Base-by-base conservation (phyloP, 1,284 basidiomycete genomes). In the Lentinus polychrous region DNA sequence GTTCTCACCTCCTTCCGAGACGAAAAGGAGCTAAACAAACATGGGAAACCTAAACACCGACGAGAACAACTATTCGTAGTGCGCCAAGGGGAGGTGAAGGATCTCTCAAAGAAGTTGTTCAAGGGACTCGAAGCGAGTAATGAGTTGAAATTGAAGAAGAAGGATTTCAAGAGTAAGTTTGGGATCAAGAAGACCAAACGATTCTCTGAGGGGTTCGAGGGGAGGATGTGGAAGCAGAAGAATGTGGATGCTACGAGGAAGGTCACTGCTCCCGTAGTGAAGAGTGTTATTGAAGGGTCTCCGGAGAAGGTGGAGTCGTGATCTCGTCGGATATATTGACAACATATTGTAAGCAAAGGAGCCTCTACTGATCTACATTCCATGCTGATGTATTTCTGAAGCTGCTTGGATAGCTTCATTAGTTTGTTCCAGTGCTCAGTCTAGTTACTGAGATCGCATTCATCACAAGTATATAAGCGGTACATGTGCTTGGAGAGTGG, bases 201-300 rank as follows among this genome's bases (percentile, higher is more conserved):
- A 24, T 69, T 67, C 15, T 60, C 57, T 6, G 54, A 45, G 14
- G 60, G 61, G 18, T 50, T 64, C 18, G 57, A 58, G 38, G 72
- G 68, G 6, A 65, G 66, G 48, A 76, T 83, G 0, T 95, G 91
- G 72, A 76, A 82, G 56, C 93, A 95, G 68, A 76, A 75, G 24
- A 90, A 94, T 60, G 69, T 72, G 15, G 66, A 77, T 39, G 84
- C 81, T 27, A 92, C 86, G 24, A 73, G 93, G 56, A 95, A 96
- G 62, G 76, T 75, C 52, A 81, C 84, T 3, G 91, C 91, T 18
- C 93, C 94, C 3, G 60, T 91, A 22, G 62, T 94, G 50, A 84
- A 79, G 61, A 49, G 31, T 0, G 66, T 75, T 27, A 58, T 75
- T 0, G 65, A 68, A 46, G 60, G 58, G 3, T 6, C 33, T 36